Evolutionary conservation across 306 rosid species (phyloP), one percentile per base, ranked within the genome.

Genomic region (Medicago ruthenica): DNA sequence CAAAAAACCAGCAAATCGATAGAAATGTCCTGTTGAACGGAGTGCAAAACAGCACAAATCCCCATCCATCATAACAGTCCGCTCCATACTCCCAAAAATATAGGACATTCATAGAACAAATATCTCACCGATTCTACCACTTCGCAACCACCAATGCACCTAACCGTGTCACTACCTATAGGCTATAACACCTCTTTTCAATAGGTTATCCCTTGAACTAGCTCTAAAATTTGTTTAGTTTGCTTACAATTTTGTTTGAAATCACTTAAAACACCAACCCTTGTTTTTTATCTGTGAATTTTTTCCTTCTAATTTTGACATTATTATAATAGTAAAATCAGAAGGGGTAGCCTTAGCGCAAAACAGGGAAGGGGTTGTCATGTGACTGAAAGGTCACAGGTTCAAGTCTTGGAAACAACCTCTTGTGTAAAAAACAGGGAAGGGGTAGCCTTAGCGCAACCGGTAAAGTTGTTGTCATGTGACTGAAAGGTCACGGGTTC

Each of bases 251-350:
- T 59, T 59, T 54, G 6, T 18, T 18, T 9, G 31, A 18, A 9
- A 54, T 54, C 31, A 9, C 31, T 54, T 54, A 9, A 9, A 54
- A 17, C 37, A 61, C 20, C n/a, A 42, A 44, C 45, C 51, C 9
- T 15, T 42, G 44, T 44, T n/a, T 31, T 44, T 18, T 60, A 60
- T 55, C 21, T 20, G 76, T 72, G 21, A 36, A 72, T 7, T 45
- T 4, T 55, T 14, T 72, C 17, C 3, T 70, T 51, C 37, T 2
- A 16, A 16, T 40, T 36, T 16, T 63, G 21, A 12, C 15, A 18
- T 40, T 58, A 22, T 57, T 58, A 22, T 57, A 6, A 18, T 16
- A 36, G 66, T 58, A 22, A 18, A 5, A 13, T 3, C 44, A 4
- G 17, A 42, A n/a, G n/a, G n/a, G n/a, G n/a, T n/a, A n/a, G n/a